These are phyloP conservation scores for Aspergillus diversus DNA, from an alignment of 495 filamentous ascomycete genomes.

Conservation along the genomic window DNA sequence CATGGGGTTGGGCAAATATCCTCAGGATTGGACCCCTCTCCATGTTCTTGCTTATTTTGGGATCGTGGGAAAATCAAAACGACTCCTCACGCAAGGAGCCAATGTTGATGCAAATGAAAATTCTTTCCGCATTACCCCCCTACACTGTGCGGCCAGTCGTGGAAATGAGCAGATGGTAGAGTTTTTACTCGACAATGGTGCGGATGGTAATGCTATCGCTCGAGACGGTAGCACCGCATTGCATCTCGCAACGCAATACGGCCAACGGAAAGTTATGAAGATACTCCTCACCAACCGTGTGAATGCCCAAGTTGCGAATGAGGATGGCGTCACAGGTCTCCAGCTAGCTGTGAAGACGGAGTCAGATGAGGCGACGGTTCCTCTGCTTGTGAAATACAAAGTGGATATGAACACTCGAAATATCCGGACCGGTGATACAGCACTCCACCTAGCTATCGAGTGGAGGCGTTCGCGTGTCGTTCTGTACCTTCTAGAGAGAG, in stretches of 20 bases:
- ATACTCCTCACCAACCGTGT: slow-evolving; percentile 23
- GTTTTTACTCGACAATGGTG: slow-evolving; percentile 35
- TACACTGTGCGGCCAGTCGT: slow-evolving; percentile 42
- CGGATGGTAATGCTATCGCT: slow-evolving; percentile 29
- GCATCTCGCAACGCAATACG: slow-evolving; percentile 32
- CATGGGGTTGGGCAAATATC: slow-evolving; percentile 34
- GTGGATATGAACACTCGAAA: slow-evolving; percentile 35
- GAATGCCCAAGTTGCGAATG: slow-evolving; percentile 26
- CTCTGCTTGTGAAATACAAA: slow-evolving; percentile 31
- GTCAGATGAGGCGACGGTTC: slow-evolving; percentile 35
- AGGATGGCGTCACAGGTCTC: slow-evolving; percentile 27
- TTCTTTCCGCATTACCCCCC: slow-evolving; percentile 23
- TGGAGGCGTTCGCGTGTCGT: slow-evolving; percentile 33
- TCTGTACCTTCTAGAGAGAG: slow-evolving; percentile 34
- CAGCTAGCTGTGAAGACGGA: slow-evolving; percentile 36
- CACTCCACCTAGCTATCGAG: slow-evolving; percentile 37
- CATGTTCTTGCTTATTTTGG: slow-evolving; percentile 39
- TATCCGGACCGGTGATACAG: slow-evolving; percentile 33
- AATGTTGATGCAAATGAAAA: slow-evolving; percentile 33
- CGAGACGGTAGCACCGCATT: slow-evolving; percentile 34
- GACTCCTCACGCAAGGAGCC: slow-evolving; percentile 35
- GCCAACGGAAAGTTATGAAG: slow-evolving; percentile 37
- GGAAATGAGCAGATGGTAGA: slow-evolving; percentile 46
- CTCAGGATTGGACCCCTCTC: slow-evolving; percentile 33
- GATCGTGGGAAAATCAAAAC: slow-evolving; percentile 29